Base-by-base conservation (phyloP, 495 filamentous ascomycete genomes). In the Penicillium salamii region DNA sequence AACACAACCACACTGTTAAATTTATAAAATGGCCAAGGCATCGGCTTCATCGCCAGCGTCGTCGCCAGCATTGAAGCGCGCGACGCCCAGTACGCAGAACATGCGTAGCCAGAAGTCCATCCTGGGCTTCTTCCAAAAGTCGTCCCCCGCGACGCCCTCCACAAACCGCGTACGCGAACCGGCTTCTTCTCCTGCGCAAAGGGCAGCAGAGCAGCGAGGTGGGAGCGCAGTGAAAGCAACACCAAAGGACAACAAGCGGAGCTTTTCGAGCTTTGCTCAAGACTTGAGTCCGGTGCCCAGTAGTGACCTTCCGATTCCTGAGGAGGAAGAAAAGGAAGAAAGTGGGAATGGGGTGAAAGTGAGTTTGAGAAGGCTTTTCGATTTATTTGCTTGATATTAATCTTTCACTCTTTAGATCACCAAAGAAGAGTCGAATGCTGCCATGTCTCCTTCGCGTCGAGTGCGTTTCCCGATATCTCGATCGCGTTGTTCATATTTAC, bases 71-170 rank as follows among this genome's bases (percentile, higher is more conserved):
- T 60, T 79, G 32, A 78, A 75, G 54, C 65, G 68, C 51, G 58
- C 76, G 4, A 76, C 68, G 11, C 70, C 75, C 15, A 75, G 67
- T 46, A 65, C 70, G 2, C 71, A 76, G 50, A 75, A 74, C 28
- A 76, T 79, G 71, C 90, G 86, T 60, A 86, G 82, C 59, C 86
- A 92, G 69, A 89, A 84, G 54, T 81, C 80, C 8, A 93, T 96
- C 42, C 74, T 91, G 3, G 87, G 89, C 29, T 96, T 96, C 75
- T 95, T 96, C 57, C 77, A 85, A 47, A 92, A 87, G 58, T 80
- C 80, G 9, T 69, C 78, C 0, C 74, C 75, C 7, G 69, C 75
- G 17, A 70, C 75, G 9, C 67, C 67, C 0, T 62, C 71, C 0
- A 62, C 51, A 3, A 52, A 59, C 7, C 61, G 63, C n/a, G 54